A percentile compares a stretch with the other conserved stretches of the same genome.
Evolutionary conservation across 345 rosid genomes (phyloP).

Genomic region (Moringa oleifera): DNA sequence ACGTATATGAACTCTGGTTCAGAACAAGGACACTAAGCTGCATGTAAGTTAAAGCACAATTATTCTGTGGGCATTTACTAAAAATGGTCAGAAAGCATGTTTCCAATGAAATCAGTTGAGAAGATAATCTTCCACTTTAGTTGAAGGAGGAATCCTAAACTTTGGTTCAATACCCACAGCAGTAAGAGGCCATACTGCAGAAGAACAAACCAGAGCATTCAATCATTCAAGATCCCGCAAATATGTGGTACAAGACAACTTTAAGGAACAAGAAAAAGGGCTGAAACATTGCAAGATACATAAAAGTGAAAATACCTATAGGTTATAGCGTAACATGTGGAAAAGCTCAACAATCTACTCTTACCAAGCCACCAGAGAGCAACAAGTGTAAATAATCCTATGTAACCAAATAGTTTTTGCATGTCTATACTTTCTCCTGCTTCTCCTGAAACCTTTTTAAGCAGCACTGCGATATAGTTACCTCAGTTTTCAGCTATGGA

Average conservation of each 20-base stretch:
- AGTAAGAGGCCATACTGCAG: constrained; percentile 37
- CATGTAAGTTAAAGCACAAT: constrained; percentile 65
- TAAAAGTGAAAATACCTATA: no score
- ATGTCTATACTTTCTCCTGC: constrained; percentile 39
- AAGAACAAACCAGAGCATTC: constrained; percentile 1
- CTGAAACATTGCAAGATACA: no score
- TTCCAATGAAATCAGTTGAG: constrained; percentile 35
- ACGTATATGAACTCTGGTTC: no score
- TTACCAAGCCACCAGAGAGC: constrained; percentile 47
- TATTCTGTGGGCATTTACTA: constrained; percentile 16
- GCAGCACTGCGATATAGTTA: constrained; percentile 28
- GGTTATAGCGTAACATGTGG: no score
- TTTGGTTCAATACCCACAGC: constrained; percentile 40
- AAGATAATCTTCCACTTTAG: constrained; percentile 21
- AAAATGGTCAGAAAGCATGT: constrained; percentile 32
- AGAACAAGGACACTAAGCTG: constrained; percentile 25
- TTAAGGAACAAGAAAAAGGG: neutral
- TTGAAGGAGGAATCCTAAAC: constrained; percentile 29
- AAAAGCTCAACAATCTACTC: neutral
- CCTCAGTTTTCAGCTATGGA: neutral
- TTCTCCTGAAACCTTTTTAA: constrained; percentile 37
- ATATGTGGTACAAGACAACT: neutral
- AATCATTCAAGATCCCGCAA: neutral
- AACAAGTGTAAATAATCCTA: constrained; percentile 33
- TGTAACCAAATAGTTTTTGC: constrained; percentile 41